phyloP scores from a whole-genome alignment of 139 green algal genomes.

The Asterochloris sp. region DNA sequence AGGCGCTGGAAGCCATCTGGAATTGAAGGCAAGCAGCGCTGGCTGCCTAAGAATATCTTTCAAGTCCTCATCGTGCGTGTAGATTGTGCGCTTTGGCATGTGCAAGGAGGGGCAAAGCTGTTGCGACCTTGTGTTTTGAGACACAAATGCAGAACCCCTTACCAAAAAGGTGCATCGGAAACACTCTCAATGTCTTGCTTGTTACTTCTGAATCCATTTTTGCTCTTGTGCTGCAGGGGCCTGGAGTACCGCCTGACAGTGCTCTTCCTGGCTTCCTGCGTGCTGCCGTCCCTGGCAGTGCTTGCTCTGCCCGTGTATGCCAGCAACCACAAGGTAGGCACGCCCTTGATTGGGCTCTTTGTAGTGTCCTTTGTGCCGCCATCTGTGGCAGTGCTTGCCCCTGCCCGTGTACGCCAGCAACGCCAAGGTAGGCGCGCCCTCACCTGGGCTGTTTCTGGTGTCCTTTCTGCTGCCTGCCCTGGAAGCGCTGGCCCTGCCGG shows the following conservation, averaged over 20 bases:
- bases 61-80: no score
- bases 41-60: no score
- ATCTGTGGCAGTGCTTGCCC: neutral
- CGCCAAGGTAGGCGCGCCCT: neutral
- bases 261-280: slow-evolving; percentile 9
- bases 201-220: no score
- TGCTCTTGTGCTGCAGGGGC: slow-evolving; percentile 13
- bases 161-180: no score
- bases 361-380: neutral
- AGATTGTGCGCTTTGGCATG: no score
- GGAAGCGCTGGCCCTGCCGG: no score
- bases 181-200: no score
- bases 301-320: slow-evolving; percentile 9
- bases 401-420: neutral
- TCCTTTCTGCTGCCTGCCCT: neutral
- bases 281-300: slow-evolving; percentile 3
- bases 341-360: neutral
- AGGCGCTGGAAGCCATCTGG: no score
- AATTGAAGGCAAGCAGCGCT: no score
- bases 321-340: slow-evolving; percentile 3
- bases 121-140: no score
- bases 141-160: no score
- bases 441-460: neutral
- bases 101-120: no score
- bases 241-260: slow-evolving; percentile 7